phyloP scores from a whole-genome alignment of 176 grass and related monocot species.

The Triticum timopheevii region DNA sequence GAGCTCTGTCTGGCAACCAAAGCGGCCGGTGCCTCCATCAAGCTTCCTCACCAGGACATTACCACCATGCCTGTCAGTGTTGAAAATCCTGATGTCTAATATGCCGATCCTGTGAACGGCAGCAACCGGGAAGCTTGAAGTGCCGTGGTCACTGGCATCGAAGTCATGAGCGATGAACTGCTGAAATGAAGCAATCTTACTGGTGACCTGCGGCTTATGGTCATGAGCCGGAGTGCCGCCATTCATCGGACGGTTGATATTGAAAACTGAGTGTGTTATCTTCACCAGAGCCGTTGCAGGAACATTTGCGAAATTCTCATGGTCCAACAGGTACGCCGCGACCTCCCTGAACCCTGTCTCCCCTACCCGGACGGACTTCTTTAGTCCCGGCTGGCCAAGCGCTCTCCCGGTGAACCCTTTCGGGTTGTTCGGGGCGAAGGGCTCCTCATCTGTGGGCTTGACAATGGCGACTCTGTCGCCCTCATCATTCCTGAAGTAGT shows the following conservation, averaged over 20 bases:
- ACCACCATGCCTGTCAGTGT: conserved; percentile 76
- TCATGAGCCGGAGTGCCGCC: conserved; percentile 33
- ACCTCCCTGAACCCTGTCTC: conserved; percentile 93
- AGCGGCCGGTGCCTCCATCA: conserved; percentile 46
- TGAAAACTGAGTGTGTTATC: conserved; percentile 78
- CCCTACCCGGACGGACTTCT: conserved; percentile 77
- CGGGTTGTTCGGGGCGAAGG: conserved; percentile 79
- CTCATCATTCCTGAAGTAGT: conserved; percentile 60
- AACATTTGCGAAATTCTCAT: conserved; percentile 80
- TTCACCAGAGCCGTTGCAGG: conserved; percentile 73
- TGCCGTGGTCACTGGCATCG: conserved; percentile 75
- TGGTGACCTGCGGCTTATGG: conserved; percentile 45
- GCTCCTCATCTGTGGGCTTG: conserved; percentile 83
- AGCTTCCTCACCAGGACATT: conserved; percentile 80
- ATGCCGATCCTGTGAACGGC: conserved; percentile 83
- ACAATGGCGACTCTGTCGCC: conserved; percentile 82
- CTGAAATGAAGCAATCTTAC: conserved; percentile 87
- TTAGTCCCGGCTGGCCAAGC: conserved; percentile 73
- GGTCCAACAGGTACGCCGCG: conserved; percentile 79
- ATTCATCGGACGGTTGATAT: conserved; percentile 55
- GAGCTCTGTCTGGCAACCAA: conserved; percentile 62
- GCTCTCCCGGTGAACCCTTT: conserved; percentile 75
- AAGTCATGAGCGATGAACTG: conserved; percentile 81
- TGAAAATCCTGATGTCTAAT: conserved; percentile 83
- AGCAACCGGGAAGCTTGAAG: conserved; percentile 65